These are phyloP conservation scores for Calocybe cyanea DNA, from an alignment of 768 basidiomycete species.

Conservation along the genomic window DNA sequence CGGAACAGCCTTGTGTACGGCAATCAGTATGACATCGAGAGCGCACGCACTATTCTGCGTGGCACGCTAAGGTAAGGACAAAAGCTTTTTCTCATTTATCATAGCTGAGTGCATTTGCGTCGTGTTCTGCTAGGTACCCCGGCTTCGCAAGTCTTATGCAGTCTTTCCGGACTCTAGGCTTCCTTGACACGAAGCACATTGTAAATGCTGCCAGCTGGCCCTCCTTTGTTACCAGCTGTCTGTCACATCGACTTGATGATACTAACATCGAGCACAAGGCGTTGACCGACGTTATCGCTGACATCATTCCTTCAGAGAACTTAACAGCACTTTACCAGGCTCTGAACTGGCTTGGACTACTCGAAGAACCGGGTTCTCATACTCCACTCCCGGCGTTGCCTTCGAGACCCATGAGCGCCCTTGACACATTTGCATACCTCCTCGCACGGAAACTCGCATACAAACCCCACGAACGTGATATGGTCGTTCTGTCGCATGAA, in stretches of 20 bases:
- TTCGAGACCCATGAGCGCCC: constrained; percentile 38
- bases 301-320: constrained; percentile 19
- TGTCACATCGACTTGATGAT: constrained; percentile 19
- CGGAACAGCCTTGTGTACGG: constrained; percentile 75
- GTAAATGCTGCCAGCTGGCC: constrained; percentile 40
- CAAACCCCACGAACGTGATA: constrained; percentile 68
- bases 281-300: constrained; percentile 15
- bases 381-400: constrained; percentile 42
- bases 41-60: constrained; percentile 60
- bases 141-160: constrained; percentile 77
- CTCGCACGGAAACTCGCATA: constrained; percentile 74
- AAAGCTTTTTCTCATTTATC: background rate
- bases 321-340: constrained; percentile 30
- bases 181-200: constrained; percentile 45
- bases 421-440: constrained; percentile 73
- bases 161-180: constrained; percentile 64
- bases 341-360: constrained; percentile 47
- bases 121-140: constrained; percentile 55
- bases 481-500: constrained; percentile 85
- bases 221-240: constrained; percentile 26
- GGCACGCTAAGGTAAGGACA: constrained; percentile 72
- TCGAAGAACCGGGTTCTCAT: constrained; percentile 11
- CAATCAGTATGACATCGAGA: constrained; percentile 55
- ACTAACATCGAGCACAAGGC: constrained; percentile 11
- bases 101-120: background rate